phyloP scores from a whole-genome alignment of 257 asterid genomes.

The Jasminum sambac region DNA sequence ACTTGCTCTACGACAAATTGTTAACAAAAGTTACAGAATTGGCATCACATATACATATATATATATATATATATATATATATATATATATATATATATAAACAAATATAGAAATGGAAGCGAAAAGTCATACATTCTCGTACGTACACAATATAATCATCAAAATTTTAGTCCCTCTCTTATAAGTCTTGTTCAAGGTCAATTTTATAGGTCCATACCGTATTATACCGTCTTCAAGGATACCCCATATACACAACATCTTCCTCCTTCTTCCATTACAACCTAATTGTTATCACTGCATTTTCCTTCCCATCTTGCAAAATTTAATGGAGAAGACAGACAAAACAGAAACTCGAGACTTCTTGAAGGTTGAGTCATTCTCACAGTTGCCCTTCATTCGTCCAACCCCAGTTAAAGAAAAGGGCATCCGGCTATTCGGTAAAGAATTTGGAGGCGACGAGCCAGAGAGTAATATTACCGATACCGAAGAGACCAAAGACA shows the following conservation, averaged over 20 bases:
- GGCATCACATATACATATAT: background rate
- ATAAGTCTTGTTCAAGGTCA: conserved; percentile 6
- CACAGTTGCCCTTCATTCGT: conserved; percentile 89
- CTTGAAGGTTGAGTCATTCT: conserved; percentile 88
- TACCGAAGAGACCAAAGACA: conserved; percentile 23
- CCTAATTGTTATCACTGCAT: background rate
- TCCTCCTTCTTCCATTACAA: conserved; percentile 8
- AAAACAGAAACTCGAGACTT: conserved; percentile 74
- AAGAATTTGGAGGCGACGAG: conserved; percentile 51
- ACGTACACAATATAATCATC: background rate
- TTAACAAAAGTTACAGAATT: too few species aligned
- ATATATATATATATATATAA: too few species aligned
- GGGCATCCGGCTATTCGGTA: conserved; percentile 77
- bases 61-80: too few species aligned
- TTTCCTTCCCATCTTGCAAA: background rate
- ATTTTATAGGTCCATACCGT: background rate
- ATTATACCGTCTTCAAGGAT: background rate
- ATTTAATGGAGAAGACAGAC: conserved; percentile 54
- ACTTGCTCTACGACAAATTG: too few species aligned
- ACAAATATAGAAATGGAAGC: background rate
- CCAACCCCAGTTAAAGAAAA: conserved; percentile 46
- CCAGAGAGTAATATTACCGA: background rate
- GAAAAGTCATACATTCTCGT: background rate
- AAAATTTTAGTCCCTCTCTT: background rate
- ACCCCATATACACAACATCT: background rate